phyloP scores from a whole-genome alignment of 169 alveolate species.

The Perkinsus marinus region DNA sequence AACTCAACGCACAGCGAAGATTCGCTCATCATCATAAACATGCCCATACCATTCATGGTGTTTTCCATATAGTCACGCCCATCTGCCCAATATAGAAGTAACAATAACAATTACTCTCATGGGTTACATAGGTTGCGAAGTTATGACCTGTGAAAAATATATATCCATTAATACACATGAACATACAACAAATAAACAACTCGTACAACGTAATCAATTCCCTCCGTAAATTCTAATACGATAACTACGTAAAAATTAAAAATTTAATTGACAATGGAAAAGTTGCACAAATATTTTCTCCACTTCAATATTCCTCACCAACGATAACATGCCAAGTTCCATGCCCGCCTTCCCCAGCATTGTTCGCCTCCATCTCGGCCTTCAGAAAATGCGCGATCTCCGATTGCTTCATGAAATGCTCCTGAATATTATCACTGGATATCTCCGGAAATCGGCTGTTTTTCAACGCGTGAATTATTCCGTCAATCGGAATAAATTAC shows the following conservation, averaged over 20 bases:
- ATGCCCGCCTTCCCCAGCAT: not conserved
- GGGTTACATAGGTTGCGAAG: not conserved
- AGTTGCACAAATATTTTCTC: not conserved
- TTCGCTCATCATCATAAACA: too few relatives aligned
- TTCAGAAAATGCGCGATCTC: slow-evolving; percentile 1
- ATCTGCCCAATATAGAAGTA: slow-evolving; percentile 1
- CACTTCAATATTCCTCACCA: not conserved
- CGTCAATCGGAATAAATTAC: too few relatives aligned
- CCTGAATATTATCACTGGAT: too few relatives aligned
- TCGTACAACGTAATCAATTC: too few relatives aligned
- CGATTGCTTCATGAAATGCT: not conserved
- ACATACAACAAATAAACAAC: too few relatives aligned
- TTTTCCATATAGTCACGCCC: not conserved
- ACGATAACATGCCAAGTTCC: slow-evolving; percentile 4
- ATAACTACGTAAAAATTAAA: too few relatives aligned
- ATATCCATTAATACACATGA: too few relatives aligned
- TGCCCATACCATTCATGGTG: not conserved
- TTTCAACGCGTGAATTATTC: too few relatives aligned
- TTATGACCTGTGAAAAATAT: too few relatives aligned
- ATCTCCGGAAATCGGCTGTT: too few relatives aligned
- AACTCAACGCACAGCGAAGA: too few relatives aligned
- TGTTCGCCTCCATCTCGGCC: not conserved
- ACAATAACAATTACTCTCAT: not conserved
- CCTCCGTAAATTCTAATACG: too few relatives aligned
- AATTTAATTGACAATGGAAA: not conserved